phyloP scores from a whole-genome alignment of 148 eudicot species.

The Heliamphora exappendiculata region DNA sequence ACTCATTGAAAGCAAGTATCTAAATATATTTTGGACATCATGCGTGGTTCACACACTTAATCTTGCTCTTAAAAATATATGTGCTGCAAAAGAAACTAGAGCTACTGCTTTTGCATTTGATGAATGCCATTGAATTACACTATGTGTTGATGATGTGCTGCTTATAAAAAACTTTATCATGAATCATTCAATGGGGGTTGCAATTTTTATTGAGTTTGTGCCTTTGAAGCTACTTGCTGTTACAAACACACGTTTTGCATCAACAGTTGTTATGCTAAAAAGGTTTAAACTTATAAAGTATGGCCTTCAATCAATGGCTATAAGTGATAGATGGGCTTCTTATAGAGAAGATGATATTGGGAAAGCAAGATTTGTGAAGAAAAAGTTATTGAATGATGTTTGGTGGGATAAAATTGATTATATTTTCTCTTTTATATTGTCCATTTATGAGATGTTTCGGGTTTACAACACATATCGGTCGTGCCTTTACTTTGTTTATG shows the following conservation, averaged over 20 bases:
- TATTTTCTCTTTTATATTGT: background rate
- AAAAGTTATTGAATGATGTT: no score
- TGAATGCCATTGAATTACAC: background rate
- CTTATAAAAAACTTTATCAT: background rate
- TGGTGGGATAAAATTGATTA: conserved; percentile 26
- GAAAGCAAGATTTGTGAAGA: conserved; percentile 7
- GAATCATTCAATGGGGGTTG: background rate
- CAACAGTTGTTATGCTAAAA: conserved; percentile 19
- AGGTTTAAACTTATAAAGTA: conserved; percentile 6
- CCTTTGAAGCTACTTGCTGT: conserved; percentile 19
- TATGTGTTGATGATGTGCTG: background rate
- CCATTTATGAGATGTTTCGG: conserved; percentile 12
- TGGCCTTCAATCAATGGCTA: no score
- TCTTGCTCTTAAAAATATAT: background rate
- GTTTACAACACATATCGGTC: conserved; percentile 11
- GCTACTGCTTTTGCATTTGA: background rate
- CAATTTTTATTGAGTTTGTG: background rate
- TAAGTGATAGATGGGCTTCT: no score
- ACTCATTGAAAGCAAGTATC: background rate
- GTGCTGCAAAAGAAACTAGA: no score
- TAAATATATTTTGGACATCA: background rate
- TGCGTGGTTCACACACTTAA: background rate
- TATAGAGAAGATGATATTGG: conserved; percentile 19
- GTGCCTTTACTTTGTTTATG: conserved; percentile 19
- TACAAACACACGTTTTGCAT: conserved; percentile 18